These are phyloP conservation scores for Euphrasia arctica DNA, from an alignment of 305 asterid genomes.

Conservation along the genomic window DNA sequence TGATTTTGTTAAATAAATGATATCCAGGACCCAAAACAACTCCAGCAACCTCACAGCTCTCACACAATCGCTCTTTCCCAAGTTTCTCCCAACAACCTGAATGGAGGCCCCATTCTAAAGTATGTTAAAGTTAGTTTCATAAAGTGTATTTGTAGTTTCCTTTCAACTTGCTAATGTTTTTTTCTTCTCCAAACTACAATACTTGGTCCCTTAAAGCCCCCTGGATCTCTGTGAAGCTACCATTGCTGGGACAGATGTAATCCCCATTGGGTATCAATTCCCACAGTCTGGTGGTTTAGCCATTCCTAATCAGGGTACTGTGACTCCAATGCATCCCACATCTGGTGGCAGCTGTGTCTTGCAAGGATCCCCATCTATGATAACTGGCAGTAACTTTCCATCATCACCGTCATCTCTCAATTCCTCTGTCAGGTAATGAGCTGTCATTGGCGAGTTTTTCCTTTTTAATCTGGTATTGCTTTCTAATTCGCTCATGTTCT, in stretches of 20 bases:
- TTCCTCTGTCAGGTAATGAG: conserved; percentile 56
- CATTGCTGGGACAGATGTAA: conserved; percentile 42
- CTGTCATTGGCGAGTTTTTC: conserved; percentile 12
- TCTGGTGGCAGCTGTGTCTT: conserved; percentile 40
- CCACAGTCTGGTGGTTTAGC: conserved; percentile 49
- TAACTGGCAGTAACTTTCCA: conserved; percentile 46
- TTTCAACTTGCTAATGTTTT: conserved; percentile 13
- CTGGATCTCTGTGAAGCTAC: conserved; percentile 61
- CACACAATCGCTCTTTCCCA: conserved; percentile 65
- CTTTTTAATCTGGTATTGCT: conserved; percentile 15
- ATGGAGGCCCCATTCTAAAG: conserved; percentile 63
- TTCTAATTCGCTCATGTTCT: conserved; percentile 10
- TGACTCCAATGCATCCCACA: conserved; percentile 40
- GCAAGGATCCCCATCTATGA: conserved; percentile 55
- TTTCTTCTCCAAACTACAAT: conserved; percentile 18
- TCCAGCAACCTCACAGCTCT: conserved; percentile 64
- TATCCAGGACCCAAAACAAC: conserved; percentile 59
- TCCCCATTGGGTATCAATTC: conserved; percentile 55
- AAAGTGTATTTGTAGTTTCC: conserved; percentile 15
- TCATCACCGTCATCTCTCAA: conserved; percentile 45
- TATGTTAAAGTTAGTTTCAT: conserved; percentile 37
- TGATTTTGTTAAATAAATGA: conserved; percentile 33
- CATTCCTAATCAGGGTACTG: conserved; percentile 41
- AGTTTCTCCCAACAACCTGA: conserved; percentile 54
- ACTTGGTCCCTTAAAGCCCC: conserved; percentile 48